These are phyloP conservation scores for Jasminum sambac DNA, from an alignment of 257 asterid species.

Conservation along the genomic window DNA sequence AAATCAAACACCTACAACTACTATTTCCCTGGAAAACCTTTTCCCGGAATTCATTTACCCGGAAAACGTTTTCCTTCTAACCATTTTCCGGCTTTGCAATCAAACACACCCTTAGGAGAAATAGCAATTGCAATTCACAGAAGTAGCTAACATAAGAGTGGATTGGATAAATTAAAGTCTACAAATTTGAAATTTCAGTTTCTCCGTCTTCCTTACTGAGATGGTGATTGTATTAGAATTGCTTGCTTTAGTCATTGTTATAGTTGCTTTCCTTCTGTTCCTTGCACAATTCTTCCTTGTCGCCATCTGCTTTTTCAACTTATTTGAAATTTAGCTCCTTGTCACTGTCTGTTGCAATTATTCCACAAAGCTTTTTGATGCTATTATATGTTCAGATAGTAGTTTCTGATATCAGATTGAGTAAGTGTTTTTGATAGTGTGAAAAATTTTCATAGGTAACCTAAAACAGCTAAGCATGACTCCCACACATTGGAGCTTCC, in stretches of 20 bases:
- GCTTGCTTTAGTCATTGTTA: background rate
- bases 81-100: too few species aligned
- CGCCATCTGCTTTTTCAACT: background rate
- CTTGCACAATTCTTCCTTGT: background rate
- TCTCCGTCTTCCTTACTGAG: conserved; percentile 2
- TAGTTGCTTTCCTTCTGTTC: background rate
- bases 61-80: too few species aligned
- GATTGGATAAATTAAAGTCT: too few species aligned
- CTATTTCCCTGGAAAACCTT: too few species aligned
- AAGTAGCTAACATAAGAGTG: too few species aligned
- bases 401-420: background rate
- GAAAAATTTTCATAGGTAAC: background rate
- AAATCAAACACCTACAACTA: too few species aligned
- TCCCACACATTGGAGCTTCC: background rate
- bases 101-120: too few species aligned
- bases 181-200: background rate
- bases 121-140: too few species aligned
- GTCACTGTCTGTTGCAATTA: background rate
- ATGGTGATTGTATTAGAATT: background rate
- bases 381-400: background rate
- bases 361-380: background rate
- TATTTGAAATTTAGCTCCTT: background rate
- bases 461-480: background rate
- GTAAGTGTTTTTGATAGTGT: background rate
- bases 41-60: too few species aligned